Conservation (phyloP, 2,329 filamentous ascomycete species). For the Boeremia exigua region DNA sequence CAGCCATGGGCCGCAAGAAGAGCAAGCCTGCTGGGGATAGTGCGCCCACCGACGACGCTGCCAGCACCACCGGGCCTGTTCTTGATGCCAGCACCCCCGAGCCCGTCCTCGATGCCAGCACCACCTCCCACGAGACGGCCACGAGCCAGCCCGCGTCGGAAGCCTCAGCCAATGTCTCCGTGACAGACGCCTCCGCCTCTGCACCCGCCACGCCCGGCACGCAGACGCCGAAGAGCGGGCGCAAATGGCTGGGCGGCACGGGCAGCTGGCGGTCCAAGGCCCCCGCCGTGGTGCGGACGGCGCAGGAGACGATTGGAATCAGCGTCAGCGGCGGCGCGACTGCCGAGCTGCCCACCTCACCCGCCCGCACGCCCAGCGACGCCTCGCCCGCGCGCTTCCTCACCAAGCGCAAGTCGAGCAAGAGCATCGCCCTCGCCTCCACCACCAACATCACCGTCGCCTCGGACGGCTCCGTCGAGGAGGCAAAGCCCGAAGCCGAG, state of each 20-base stretch:
- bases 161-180: constrained; percentile 12
- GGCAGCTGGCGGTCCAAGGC: constrained; percentile 57
- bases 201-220: constrained; percentile 23
- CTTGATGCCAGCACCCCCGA: not conserved
- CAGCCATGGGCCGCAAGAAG: constrained; percentile 51
- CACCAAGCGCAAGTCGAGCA: constrained; percentile 54
- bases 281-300: constrained; percentile 54
- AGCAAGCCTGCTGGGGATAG: constrained; percentile 38
- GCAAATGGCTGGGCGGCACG: constrained; percentile 52
- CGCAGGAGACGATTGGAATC: constrained; percentile 54
- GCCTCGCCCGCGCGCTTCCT: constrained; percentile 47
- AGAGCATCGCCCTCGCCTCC: constrained; percentile 54
- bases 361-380: constrained; percentile 32
- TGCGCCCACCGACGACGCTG: constrained; percentile 21
- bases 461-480: constrained; percentile 42
- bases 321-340: constrained; percentile 51
- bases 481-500: constrained; percentile 32
- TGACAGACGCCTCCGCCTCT: constrained; percentile 19
- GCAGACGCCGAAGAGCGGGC: constrained; percentile 28
- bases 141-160: constrained; percentile 22
- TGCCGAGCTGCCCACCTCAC: constrained; percentile 46
- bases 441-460: constrained; percentile 56
- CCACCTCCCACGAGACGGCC: constrained; percentile 21
- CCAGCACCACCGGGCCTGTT: constrained; percentile 2
- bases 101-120: constrained; percentile 16